A percentile compares a stretch with the other conserved stretches of the same genome.
Conservation (phyloP, 2,329 filamentous ascomycete species). For the Calonectria hawksworthii region DNA sequence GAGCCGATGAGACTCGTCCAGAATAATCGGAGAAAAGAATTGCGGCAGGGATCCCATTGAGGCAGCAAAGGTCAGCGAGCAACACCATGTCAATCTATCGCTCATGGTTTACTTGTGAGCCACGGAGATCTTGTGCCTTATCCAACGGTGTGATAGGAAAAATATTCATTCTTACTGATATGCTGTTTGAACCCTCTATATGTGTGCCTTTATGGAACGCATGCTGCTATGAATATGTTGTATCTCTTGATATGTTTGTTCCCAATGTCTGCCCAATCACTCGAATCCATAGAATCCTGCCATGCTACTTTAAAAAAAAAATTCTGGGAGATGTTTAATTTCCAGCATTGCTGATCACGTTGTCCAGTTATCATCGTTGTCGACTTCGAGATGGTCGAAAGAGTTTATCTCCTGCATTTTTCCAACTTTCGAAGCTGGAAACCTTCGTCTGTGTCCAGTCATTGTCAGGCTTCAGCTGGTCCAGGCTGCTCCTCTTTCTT, state of each 20-base stretch:
- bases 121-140: neutral
- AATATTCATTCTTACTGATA: neutral
- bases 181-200: neutral
- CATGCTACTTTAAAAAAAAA: neutral
- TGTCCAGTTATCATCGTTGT: conserved; percentile 13
- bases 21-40: neutral
- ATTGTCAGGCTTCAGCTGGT: conserved; percentile 10
- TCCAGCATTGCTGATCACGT: neutral
- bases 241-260: neutral
- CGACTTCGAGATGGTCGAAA: conserved; percentile 35
- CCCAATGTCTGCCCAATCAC: neutral
- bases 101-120: neutral
- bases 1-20: neutral
- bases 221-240: neutral
- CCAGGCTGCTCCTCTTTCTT: conserved; percentile 9
- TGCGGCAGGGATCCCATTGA: neutral
- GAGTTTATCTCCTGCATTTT: conserved; percentile 40
- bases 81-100: neutral
- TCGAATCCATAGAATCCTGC: neutral
- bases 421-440: conserved; percentile 41
- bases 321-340: neutral
- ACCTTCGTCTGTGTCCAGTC: conserved; percentile 30
- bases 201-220: neutral
- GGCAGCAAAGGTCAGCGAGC: neutral
- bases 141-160: neutral